These are phyloP conservation scores for Candida adriatica DNA, from an alignment of 805 yeast species.

Conservation along the genomic window DNA sequence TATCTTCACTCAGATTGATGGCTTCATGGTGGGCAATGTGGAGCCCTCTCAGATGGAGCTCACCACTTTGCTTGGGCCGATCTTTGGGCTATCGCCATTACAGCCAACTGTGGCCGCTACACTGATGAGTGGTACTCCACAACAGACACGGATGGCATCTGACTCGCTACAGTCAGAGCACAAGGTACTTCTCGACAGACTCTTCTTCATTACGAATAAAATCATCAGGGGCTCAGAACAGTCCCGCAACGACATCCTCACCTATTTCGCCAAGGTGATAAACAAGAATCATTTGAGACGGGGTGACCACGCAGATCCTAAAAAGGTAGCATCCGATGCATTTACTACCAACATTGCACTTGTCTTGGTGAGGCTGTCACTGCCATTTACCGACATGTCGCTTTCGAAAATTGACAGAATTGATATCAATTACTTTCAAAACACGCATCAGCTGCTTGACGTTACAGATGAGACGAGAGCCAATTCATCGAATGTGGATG, in stretches of 20 bases:
- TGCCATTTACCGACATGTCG: slow-evolving; percentile 72
- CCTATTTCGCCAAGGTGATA: slow-evolving; percentile 66
- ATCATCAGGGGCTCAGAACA: slow-evolving; percentile 65
- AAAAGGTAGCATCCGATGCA: slow-evolving; percentile 66
- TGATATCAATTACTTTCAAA: slow-evolving; percentile 60
- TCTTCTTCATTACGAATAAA: slow-evolving; percentile 65
- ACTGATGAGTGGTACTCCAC: slow-evolving; percentile 32
- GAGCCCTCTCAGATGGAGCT: slow-evolving; percentile 51
- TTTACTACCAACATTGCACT: slow-evolving; percentile 72
- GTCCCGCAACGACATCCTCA: slow-evolving; percentile 57
- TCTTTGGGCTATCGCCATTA: slow-evolving; percentile 70
- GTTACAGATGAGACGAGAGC: slow-evolving; percentile 77
- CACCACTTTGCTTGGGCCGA: slow-evolving; percentile 68
- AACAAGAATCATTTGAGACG: slow-evolving; percentile 81
- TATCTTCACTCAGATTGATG: slow-evolving; percentile 47
- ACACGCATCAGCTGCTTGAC: slow-evolving; percentile 44
- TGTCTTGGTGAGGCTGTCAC: slow-evolving; percentile 62
- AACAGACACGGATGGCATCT: slow-evolving; percentile 35
- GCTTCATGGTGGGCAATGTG: slow-evolving; percentile 40
- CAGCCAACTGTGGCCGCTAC: slow-evolving; percentile 42
- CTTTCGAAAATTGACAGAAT: slow-evolving; percentile 71
- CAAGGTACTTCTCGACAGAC: slow-evolving; percentile 47
- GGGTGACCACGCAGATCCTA: slow-evolving; percentile 72
- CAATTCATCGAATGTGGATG: slow-evolving; percentile 67
- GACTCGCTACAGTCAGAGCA: slow-evolving; percentile 62